These are phyloP conservation scores for Cadophora malorum DNA, from an alignment of 2,329 filamentous ascomycete genomes.

Conservation along the genomic window DNA sequence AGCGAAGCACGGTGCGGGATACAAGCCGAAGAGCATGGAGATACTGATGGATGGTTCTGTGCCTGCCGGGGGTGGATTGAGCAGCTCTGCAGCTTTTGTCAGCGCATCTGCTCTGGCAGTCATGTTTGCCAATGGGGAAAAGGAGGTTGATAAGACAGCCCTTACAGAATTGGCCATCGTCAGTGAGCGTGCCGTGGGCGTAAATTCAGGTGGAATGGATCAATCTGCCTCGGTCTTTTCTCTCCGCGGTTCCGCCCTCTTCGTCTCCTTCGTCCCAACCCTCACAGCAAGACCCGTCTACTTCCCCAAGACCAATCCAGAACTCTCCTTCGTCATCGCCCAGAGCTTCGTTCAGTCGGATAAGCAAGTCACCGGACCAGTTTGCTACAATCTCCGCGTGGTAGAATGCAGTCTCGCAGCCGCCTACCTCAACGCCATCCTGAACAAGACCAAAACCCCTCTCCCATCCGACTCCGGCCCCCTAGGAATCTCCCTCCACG, in stretches of 20 bases:
- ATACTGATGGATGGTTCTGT: slow-evolving; percentile 91
- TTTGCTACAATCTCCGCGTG: slow-evolving; percentile 96
- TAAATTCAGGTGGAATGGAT: slow-evolving; percentile 98
- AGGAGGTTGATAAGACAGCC: slow-evolving; percentile 84
- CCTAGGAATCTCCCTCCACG: slow-evolving; percentile 80
- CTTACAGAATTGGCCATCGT: slow-evolving; percentile 93
- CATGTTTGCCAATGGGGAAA: slow-evolving; percentile 82
- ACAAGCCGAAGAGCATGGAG: slow-evolving; percentile 79
- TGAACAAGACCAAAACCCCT: slow-evolving; percentile 61
- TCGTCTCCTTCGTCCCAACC: slow-evolving; percentile 85
- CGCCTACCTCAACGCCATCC: slow-evolving; percentile 64
- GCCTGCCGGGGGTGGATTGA: slow-evolving; percentile 88
- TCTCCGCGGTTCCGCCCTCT: slow-evolving; percentile 81
- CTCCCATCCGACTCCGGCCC: slow-evolving; percentile 83
- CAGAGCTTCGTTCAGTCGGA: slow-evolving; percentile 94
- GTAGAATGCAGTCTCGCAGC: slow-evolving; percentile 95
- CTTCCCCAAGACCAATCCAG: slow-evolving; percentile 81
- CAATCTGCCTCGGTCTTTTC: slow-evolving; percentile 96
- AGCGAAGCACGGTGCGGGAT: slow-evolving; percentile 64
- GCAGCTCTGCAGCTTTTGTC: slow-evolving; percentile 92
- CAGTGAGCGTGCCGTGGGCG: slow-evolving; percentile 90
- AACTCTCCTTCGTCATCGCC: slow-evolving; percentile 90
- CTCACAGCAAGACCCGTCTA: slow-evolving; percentile 79
- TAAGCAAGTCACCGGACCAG: slow-evolving; percentile 91
- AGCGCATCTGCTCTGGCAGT: slow-evolving; percentile 89